Percentiles rank a stretch among this genome's conserved stretches.
Conservation (phyloP, 2,329 filamentous ascomycete species). For the Alternaria rosae region DNA sequence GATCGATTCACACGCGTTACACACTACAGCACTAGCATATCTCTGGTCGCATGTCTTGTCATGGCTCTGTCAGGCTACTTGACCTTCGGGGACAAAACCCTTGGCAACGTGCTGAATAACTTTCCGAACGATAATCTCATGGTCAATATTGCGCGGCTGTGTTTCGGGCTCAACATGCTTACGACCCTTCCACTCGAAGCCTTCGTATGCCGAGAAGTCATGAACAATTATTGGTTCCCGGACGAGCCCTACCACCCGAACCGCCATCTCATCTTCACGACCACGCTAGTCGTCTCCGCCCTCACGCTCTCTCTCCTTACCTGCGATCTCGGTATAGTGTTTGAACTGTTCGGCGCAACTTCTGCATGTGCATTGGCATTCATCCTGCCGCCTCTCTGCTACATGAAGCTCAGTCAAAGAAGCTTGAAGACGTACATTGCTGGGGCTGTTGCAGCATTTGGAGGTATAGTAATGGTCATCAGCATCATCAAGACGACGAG, state of each 20-base stretch:
- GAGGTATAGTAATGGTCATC: conserved; percentile 79
- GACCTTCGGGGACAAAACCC: conserved; percentile 88
- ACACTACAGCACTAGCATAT: conserved; percentile 89
- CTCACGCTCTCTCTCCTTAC: conserved; percentile 82
- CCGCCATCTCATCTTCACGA: conserved; percentile 86
- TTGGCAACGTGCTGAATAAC: conserved; percentile 98
- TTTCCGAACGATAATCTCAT: conserved; percentile 89
- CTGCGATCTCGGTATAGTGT: conserved; percentile 92
- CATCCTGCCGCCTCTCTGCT: conserved; percentile 92
- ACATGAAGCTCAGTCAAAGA: conserved; percentile 87
- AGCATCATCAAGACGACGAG: conserved; percentile 42
- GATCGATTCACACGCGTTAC: conserved; percentile 94
- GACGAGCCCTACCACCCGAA: conserved; percentile 80
- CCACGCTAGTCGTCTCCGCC: conserved; percentile 77
- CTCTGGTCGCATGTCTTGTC: conserved; percentile 86
- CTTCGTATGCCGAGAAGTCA: conserved; percentile 96
- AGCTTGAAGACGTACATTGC: conserved; percentile 77
- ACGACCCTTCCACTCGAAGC: conserved; percentile 95
- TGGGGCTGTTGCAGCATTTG: conserved; percentile 78
- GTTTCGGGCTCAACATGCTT: conserved; percentile 98
- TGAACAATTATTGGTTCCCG: conserved; percentile 83
- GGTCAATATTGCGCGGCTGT: conserved; percentile 93
- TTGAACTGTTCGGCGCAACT: conserved; percentile 94
- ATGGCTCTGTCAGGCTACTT: conserved; percentile 92
- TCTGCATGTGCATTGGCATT: conserved; percentile 94